These are phyloP conservation scores for Pyrenophora teres DNA, from an alignment of 2,329 filamentous ascomycete species.

Conservation along the genomic window DNA sequence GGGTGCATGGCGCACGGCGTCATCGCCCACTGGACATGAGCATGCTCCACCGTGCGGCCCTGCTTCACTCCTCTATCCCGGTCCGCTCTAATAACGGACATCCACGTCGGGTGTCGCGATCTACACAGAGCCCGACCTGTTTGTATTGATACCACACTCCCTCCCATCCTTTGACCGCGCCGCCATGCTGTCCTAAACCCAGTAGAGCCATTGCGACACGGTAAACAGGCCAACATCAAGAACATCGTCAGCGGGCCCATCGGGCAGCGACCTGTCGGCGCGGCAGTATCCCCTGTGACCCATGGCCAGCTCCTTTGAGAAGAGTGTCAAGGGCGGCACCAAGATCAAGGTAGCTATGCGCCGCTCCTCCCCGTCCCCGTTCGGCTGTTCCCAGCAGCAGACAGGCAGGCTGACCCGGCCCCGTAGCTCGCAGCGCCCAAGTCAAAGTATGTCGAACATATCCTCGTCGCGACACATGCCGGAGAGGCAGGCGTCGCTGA, in stretches of 20 bases:
- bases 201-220: slow-evolving; percentile 17
- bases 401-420: slow-evolving; percentile 26
- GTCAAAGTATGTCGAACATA: slow-evolving; percentile 99
- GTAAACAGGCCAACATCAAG: slow-evolving; percentile 12
- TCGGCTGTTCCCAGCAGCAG: neutral
- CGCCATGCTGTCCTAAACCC: slow-evolving; percentile 39
- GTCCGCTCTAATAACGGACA: slow-evolving; percentile 21
- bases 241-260: slow-evolving; percentile 20
- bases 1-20: slow-evolving; percentile 17
- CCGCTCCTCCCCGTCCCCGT: slow-evolving; percentile 1
- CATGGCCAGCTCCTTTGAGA: slow-evolving; percentile 93
- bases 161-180: slow-evolving; percentile 25
- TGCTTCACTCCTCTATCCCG: slow-evolving; percentile 20
- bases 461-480: slow-evolving; percentile 90
- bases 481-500: slow-evolving; percentile 94
- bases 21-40: slow-evolving; percentile 17
- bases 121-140: slow-evolving; percentile 11
- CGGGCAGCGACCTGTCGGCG: slow-evolving; percentile 18
- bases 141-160: slow-evolving; percentile 22
- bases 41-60: slow-evolving; percentile 24
- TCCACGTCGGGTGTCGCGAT: slow-evolving; percentile 18
- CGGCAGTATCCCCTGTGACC: slow-evolving; percentile 19
- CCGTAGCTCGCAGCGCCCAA: slow-evolving; percentile 88
- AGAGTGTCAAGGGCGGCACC: slow-evolving; percentile 97
- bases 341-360: slow-evolving; percentile 79